Evolutionary conservation across 345 rosid species (phyloP), one percentile per base, ranked within the genome.

Genomic region (Salix viminalis): DNA sequence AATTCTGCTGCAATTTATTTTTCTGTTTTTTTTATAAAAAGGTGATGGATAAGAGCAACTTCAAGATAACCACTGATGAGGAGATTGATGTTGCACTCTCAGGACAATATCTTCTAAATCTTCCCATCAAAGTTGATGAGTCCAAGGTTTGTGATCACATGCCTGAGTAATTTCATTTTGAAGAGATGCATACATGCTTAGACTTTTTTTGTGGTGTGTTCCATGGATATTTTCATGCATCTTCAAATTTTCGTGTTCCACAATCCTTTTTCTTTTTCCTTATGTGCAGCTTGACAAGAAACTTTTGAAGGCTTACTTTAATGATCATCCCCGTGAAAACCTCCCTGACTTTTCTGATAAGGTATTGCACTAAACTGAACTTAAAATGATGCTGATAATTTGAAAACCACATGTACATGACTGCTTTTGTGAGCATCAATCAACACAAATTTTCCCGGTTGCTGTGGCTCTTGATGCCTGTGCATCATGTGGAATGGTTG

Each of bases 11-110:
- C 12, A 23, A 58, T 24, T 39, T 41, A 18, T 37, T 13, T 18
- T 46, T 32, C 37, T 76, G 11, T 8, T 41, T 76, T 69, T 19
- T 61, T n/a, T 48, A 28, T 32, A 58, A 83, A 58, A 83, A 89
- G 92, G 94, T 95, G 74, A 92, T 95, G 97, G 89, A 89, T n/a
- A 95, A 93, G 89, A 95, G 99, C 85, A 95, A 95, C 80, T 95
- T 95, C 79, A 95, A 93, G 81, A 77, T 91, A 77, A 70, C 96
- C 70, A 77, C 92, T 13, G 85, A 90, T 71, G 99, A 93, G 11
- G 99, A 95, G 91, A 88, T 90, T 77, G 93, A 91, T 37, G 88
- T 95, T 84, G 99, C 99, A 67, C 94, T 75, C 39, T 84, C 93
- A 26, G 99, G 94, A 67, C 97, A 95, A 84, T 95, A 95, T 79